Evolutionary conservation across 2,329 filamentous ascomycete genomes (phyloP).

Genomic region (Trichoderma cornu-damae): DNA sequence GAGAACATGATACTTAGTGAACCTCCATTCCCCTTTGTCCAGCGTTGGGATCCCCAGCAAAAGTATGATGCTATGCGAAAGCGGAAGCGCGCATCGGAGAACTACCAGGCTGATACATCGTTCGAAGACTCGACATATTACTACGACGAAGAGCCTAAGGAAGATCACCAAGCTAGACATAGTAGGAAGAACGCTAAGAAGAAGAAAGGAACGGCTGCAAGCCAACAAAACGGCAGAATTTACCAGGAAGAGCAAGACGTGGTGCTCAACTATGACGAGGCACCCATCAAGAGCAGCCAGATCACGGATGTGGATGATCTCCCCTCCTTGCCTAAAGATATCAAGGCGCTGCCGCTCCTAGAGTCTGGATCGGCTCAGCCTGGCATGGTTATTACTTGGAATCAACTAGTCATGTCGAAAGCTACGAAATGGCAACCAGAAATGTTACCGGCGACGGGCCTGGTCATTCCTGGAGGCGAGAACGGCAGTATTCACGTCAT

Average conservation of each 20-base stretch:
- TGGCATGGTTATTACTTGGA: conserved; percentile 66
- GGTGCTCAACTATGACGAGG: conserved; percentile 40
- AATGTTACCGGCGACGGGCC: conserved; percentile 59
- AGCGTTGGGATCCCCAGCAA: conserved; percentile 81
- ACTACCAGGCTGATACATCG: conserved; percentile 28
- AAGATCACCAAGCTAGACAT: neutral
- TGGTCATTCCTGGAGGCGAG: conserved; percentile 53
- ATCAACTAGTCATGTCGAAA: conserved; percentile 56
- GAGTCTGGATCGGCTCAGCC: conserved; percentile 42
- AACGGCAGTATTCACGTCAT: conserved; percentile 52
- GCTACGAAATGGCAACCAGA: conserved; percentile 63
- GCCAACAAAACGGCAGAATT: conserved; percentile 17
- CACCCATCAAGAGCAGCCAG: conserved; percentile 37
- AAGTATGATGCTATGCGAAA: conserved; percentile 41
- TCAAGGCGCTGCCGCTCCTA: conserved; percentile 49
- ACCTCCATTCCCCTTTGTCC: conserved; percentile 84
- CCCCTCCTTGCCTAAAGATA: conserved; percentile 55
- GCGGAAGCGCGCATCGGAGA: conserved; percentile 44
- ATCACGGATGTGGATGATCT: conserved; percentile 55
- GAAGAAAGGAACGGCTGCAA: conserved; percentile 36
- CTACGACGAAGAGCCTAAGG: conserved; percentile 37
- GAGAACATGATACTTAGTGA: conserved; percentile 62
- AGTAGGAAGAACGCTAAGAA: conserved; percentile 32
- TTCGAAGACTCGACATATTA: conserved; percentile 28
- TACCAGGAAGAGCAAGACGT: conserved; percentile 26